Base-by-base conservation (phyloP, 495 filamentous ascomycete species). In the Penicillium fimorum region DNA sequence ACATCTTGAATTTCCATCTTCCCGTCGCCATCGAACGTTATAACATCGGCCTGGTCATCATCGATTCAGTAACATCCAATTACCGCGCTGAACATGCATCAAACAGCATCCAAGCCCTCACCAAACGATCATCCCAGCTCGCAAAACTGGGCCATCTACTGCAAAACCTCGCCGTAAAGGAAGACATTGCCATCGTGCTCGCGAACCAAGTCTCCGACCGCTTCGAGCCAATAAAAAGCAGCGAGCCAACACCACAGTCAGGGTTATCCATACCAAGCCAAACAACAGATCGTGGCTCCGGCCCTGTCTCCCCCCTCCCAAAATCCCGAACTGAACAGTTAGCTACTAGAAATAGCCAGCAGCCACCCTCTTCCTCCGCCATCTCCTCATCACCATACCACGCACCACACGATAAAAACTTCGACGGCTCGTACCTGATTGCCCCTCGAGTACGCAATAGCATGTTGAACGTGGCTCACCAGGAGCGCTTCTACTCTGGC, bases 151-250 rank as follows among this genome's bases (percentile, higher is more conserved):
- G 93, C n/a, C 79, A 85, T 42, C 73, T 87, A 46, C 73, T 98
- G 18, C 85, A 90, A 35, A 82, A 85, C 20, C 72, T 96, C 2
- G 93, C 94, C 1, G 78, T 79, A 32, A 79, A 77, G 44, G 74
- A 94, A 66, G 74, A 86, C 51, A 74, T 96, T 24, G 92, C 94
- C 11, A 80, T 98, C 29, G 92, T 97, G 4, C 86, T 97, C 1
- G 87, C 92, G 10, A 98, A 98, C 65, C 94, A 98, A 68, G 95
- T 98, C n/a, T 86, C 87, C 5, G 94, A 98, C 73, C 83, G 91
- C 7, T 96, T 98, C 62, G 73, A 77, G 12, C 59, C 63, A 12
- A 33, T 60, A 17, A 60, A 72, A 7, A 51, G 45, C 22, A 35
- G 37, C 13, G 52, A 54, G 9, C 30, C 55, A 9, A 5, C 46